Conservation (phyloP, 768 basidiomycete genomes). For the Phlebiopsis gigantea region DNA sequence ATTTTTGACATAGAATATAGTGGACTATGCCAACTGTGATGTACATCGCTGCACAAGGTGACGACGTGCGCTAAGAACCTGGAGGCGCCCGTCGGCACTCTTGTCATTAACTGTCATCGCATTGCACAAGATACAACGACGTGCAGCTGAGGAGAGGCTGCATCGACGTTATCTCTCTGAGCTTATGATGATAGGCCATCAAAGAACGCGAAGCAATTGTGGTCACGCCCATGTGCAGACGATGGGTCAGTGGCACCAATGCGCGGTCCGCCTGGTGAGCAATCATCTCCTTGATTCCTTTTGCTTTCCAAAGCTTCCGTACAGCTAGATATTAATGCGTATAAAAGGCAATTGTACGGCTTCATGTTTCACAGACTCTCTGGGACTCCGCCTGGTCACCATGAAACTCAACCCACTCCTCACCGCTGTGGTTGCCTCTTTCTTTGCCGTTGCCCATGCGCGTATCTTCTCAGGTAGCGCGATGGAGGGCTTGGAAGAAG, state of each 20-base stretch:
- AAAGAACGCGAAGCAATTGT: background rate
- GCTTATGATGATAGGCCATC: background rate
- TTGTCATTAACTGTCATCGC: background rate
- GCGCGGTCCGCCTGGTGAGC: background rate
- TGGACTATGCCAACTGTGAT: too few relatives aligned
- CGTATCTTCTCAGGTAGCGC: constrained; percentile 18
- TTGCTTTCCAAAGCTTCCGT: background rate
- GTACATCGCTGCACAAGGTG: too few relatives aligned
- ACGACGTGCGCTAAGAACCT: too few relatives aligned
- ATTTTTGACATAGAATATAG: too few relatives aligned
- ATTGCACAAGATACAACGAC: background rate
- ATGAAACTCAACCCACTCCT: constrained; percentile 6
- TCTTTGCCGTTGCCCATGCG: constrained; percentile 8
- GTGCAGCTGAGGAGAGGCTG: background rate
- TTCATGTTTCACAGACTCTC: background rate
- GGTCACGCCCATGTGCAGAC: background rate
- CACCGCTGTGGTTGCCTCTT: background rate
- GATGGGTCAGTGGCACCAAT: background rate
- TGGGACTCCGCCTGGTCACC: background rate
- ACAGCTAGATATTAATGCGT: background rate
- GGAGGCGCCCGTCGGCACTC: background rate
- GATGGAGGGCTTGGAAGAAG: constrained; percentile 23
- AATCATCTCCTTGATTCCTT: background rate
- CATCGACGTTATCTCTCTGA: background rate
- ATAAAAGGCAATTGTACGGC: background rate